Conservation (phyloP, 2,329 filamentous ascomycete species). For the Beauveria rudraprayagi region DNA sequence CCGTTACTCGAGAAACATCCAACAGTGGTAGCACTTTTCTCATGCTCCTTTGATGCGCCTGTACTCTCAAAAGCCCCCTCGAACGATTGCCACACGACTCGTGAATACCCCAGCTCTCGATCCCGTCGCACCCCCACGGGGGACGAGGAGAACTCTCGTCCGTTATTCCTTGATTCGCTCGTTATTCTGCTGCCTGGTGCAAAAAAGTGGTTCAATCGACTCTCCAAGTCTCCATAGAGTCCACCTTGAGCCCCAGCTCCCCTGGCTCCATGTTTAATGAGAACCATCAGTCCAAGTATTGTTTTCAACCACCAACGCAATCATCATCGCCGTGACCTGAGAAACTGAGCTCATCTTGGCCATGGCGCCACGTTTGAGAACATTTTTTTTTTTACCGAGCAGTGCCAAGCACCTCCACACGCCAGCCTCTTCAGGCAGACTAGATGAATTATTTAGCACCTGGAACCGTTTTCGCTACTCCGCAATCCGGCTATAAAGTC, state of each 20-base stretch:
- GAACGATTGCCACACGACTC: neutral
- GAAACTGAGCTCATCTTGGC: too few species aligned
- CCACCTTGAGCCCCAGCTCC: neutral
- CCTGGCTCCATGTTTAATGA: too few species aligned
- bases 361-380: too few species aligned
- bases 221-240: neutral
- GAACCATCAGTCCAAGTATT: too few species aligned
- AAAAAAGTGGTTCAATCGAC: neutral
- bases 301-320: neutral
- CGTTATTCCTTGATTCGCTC: neutral
- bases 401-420: too few species aligned
- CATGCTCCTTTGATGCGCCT: neutral
- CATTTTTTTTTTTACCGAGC: too few species aligned
- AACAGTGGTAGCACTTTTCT: neutral
- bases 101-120: neutral
- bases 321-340: too few species aligned
- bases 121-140: neutral
- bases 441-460: too few species aligned
- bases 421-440: too few species aligned
- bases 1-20: neutral
- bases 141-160: neutral
- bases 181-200: slow-evolving; percentile 4
- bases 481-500: too few species aligned
- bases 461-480: too few species aligned
- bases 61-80: too few species aligned